These are phyloP conservation scores for Aschersonia sp. DNA, from an alignment of 2,329 filamentous ascomycete species.

Conservation along the genomic window DNA sequence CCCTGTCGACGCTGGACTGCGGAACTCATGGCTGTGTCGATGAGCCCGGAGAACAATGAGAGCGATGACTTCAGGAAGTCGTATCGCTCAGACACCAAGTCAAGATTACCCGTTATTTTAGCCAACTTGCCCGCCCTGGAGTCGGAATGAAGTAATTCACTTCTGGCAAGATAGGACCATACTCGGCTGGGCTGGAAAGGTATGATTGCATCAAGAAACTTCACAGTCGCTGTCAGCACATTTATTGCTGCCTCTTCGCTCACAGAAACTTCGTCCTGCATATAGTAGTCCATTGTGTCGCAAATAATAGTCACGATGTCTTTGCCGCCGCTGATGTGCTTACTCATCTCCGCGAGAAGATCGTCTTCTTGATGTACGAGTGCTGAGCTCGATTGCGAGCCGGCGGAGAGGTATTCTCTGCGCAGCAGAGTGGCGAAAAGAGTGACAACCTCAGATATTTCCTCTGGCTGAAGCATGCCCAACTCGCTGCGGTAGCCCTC, in stretches of 20 bases:
- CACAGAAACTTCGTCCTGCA: conserved; percentile 40
- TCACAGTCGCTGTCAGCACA: conserved; percentile 55
- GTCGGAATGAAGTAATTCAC: conserved; percentile 63
- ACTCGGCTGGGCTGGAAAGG: conserved; percentile 66
- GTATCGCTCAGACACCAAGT: conserved; percentile 63
- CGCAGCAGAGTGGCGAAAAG: conserved; percentile 59
- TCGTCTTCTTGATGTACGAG: conserved; percentile 20
- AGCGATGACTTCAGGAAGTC: conserved; percentile 63
- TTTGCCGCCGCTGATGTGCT: conserved; percentile 41
- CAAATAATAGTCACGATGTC: conserved; percentile 75
- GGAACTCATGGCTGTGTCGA: conserved; percentile 61
- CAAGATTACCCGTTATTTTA: conserved; percentile 66
- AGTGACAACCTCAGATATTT: conserved; percentile 58
- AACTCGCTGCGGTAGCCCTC: conserved; percentile 38
- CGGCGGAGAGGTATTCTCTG: conserved; percentile 26
- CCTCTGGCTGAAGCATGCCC: conserved; percentile 40
- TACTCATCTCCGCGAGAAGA: conserved; percentile 39
- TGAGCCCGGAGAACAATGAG: conserved; percentile 56
- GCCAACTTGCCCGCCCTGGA: conserved; percentile 64
- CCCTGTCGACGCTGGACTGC: conserved; percentile 50
- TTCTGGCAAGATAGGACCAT: conserved; percentile 80
- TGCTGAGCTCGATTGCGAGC: conserved; percentile 12
- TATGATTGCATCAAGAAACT: conserved; percentile 64
- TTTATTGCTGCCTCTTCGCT: conserved; percentile 52
- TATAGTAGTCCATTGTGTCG: conserved; percentile 64